Conservation (phyloP, 2,329 filamentous ascomycete genomes). For the Dichotomopilus funicola region DNA sequence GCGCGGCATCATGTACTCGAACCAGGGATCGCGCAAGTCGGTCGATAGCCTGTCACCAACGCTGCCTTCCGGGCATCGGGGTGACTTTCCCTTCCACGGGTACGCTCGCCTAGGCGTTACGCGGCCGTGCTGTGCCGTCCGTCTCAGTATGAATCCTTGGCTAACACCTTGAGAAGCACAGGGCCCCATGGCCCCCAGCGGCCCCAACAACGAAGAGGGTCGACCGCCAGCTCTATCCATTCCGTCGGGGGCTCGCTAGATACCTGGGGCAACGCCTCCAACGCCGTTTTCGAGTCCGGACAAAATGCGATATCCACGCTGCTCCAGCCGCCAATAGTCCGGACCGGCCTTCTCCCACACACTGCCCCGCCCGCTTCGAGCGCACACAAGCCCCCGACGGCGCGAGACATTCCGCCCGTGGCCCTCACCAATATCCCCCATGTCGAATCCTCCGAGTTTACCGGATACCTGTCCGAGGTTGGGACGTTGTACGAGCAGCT, state of each 20-base stretch:
- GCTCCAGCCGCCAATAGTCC: constrained; percentile 82
- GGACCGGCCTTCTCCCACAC: constrained; percentile 79
- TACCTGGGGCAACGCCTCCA: constrained; percentile 49
- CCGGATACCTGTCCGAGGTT: constrained; percentile 76
- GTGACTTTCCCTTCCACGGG: constrained; percentile 56
- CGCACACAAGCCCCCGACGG: constrained; percentile 73
- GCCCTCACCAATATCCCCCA: constrained; percentile 81
- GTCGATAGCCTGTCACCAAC: constrained; percentile 56
- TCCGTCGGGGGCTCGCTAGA: constrained; percentile 83
- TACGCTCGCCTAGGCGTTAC: constrained; percentile 24
- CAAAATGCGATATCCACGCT: constrained; percentile 94
- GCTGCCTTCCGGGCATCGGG: constrained; percentile 43
- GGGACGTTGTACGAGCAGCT: constrained; percentile 85
- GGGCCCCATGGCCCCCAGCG: constrained; percentile 40
- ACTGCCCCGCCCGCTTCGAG: constrained; percentile 62
- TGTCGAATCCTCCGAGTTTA: constrained; percentile 73
- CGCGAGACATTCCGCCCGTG: constrained; percentile 88
- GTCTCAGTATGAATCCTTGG: constrained; percentile 12
- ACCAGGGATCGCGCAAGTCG: constrained; percentile 54
- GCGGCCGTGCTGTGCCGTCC: background rate
- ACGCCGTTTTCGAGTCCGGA: constrained; percentile 61
- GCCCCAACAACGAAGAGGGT: constrained; percentile 59
- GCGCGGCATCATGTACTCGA: constrained; percentile 51
- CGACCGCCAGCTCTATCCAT: constrained; percentile 78
- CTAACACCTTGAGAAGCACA: constrained; percentile 33